Conservation (phyloP, 2,329 filamentous ascomycete genomes). For the Tympanopsis confertula region DNA sequence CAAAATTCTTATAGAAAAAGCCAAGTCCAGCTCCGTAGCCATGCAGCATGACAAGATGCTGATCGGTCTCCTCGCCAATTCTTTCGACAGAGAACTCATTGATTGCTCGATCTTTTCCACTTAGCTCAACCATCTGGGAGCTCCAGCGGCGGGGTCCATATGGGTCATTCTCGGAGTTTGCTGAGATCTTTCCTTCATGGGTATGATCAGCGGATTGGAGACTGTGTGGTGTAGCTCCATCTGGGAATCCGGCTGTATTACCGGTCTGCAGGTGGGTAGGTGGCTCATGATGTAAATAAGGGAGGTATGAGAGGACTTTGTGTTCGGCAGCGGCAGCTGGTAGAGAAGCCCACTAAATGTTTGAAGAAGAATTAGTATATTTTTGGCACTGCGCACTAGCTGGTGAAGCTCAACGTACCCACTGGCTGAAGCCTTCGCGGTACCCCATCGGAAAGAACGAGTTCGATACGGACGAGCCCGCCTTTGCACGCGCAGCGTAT, state of each 20-base stretch:
- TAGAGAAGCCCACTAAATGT: constrained; percentile 67
- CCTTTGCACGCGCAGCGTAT: background rate
- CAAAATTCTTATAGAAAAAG: constrained; percentile 98
- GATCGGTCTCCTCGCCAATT: constrained; percentile 64
- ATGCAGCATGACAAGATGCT: constrained; percentile 90
- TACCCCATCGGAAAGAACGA: constrained; percentile 74
- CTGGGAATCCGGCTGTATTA: constrained; percentile 15
- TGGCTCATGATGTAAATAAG: constrained; percentile 63
- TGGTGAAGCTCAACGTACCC: constrained; percentile 44
- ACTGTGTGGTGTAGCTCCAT: constrained; percentile 12
- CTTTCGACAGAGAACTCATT: constrained; percentile 91
- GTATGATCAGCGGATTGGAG: constrained; percentile 21
- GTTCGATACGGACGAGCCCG: background rate
- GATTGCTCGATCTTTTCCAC: constrained; percentile 73
- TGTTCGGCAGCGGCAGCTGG: constrained; percentile 77
- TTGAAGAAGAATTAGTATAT: constrained; percentile 1
- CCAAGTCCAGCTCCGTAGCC: constrained; percentile 92
- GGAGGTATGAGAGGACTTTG: constrained; percentile 74
- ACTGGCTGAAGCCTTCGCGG: constrained; percentile 83
- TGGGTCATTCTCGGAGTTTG: constrained; percentile 49
- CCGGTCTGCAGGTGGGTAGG: constrained; percentile 33
- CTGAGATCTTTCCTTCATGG: constrained; percentile 29
- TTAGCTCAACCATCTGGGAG: constrained; percentile 71
- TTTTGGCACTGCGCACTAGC: background rate
- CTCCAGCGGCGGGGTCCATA: constrained; percentile 78